A percentile compares a stretch with the other conserved stretches of the same genome.
phyloP scores from a whole-genome alignment of 2,329 filamentous ascomycete species.

The Trematosphaeria pertusa region DNA sequence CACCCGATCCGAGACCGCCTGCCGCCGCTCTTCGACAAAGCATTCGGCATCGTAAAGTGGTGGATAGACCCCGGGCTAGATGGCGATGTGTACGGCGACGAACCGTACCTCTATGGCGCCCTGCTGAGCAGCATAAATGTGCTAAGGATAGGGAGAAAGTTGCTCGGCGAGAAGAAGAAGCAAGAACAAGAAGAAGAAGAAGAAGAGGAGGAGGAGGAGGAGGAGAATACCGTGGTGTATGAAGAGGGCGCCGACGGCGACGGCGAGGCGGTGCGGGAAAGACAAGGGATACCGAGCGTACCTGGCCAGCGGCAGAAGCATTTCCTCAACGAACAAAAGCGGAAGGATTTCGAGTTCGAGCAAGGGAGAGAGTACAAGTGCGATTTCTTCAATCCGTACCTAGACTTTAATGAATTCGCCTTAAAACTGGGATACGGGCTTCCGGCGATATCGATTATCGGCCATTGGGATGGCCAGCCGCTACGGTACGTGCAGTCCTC shows the following conservation, averaged over 20 bases:
- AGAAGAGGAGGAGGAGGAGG: slow-evolving; percentile 68
- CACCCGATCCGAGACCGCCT: slow-evolving; percentile 84
- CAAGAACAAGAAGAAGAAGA: slow-evolving; percentile 54
- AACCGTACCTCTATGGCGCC: slow-evolving; percentile 85
- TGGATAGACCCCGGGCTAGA: slow-evolving; percentile 90
- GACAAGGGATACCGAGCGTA: slow-evolving; percentile 49
- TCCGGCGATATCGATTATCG: slow-evolving; percentile 77
- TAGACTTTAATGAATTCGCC: slow-evolving; percentile 83
- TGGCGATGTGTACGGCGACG: slow-evolving; percentile 86
- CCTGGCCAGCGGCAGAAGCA: slow-evolving; percentile 62
- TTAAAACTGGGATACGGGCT: slow-evolving; percentile 62
- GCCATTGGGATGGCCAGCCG: slow-evolving; percentile 81
- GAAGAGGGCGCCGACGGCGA: slow-evolving; percentile 57
- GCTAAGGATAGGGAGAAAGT: slow-evolving; percentile 70
- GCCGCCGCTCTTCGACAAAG: slow-evolving; percentile 84
- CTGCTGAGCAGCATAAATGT: slow-evolving; percentile 81
- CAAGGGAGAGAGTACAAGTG: slow-evolving; percentile 66
- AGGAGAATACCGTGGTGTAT: slow-evolving; percentile 65
- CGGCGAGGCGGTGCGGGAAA: slow-evolving; percentile 50
- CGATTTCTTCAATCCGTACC: slow-evolving; percentile 90
- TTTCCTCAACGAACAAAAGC: slow-evolving; percentile 64
- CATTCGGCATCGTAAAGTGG: slow-evolving; percentile 86
- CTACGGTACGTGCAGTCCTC: slow-evolving; percentile 63
- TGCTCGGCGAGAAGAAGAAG: too few relatives aligned
- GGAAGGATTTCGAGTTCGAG: slow-evolving; percentile 67